Evolutionary conservation across 345 rosid species (phyloP).

Genomic region (Eucalyptus curtisii): DNA sequence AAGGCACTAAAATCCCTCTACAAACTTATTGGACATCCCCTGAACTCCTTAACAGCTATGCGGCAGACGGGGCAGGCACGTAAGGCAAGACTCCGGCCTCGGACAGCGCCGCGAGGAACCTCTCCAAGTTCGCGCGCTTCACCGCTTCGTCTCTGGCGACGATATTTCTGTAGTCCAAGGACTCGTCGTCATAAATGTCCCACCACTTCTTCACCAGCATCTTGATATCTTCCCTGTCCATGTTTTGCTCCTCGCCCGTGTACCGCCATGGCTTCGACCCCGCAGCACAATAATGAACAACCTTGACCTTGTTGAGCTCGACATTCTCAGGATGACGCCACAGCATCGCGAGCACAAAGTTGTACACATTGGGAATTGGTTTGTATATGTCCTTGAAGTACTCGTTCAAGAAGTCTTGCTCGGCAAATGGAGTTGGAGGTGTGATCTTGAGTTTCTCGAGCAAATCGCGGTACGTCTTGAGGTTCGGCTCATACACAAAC

Average conservation of each 20-base stretch:
- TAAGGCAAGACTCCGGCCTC: neutral
- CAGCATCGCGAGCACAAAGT: slow-evolving; percentile 37
- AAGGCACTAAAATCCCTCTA: neutral
- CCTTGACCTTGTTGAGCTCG: slow-evolving; percentile 18
- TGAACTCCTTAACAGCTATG: neutral
- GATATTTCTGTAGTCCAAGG: slow-evolving; percentile 20
- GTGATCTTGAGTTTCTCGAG: slow-evolving; percentile 14
- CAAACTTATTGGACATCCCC: neutral
- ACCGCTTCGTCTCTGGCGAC: neutral
- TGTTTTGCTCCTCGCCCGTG: slow-evolving; percentile 34
- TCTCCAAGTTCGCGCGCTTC: neutral
- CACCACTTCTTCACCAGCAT: slow-evolving; percentile 33
- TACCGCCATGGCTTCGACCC: slow-evolving; percentile 57
- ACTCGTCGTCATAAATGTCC: slow-evolving; percentile 31
- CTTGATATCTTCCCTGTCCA: slow-evolving; percentile 40
- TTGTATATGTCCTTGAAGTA: slow-evolving; percentile 28
- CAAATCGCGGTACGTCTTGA: slow-evolving; percentile 11
- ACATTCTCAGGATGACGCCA: slow-evolving; percentile 51
- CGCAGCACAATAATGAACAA: slow-evolving; percentile 42
- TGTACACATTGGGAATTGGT: slow-evolving; percentile 19
- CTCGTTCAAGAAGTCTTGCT: slow-evolving; percentile 41
- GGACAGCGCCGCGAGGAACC: neutral
- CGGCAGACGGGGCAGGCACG: neutral
- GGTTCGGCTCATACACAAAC: slow-evolving; percentile 26
- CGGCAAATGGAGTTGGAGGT: slow-evolving; percentile 34